Evolutionary conservation across 495 filamentous ascomycete species (phyloP).

Genomic region (Bathelium albidoporum): DNA sequence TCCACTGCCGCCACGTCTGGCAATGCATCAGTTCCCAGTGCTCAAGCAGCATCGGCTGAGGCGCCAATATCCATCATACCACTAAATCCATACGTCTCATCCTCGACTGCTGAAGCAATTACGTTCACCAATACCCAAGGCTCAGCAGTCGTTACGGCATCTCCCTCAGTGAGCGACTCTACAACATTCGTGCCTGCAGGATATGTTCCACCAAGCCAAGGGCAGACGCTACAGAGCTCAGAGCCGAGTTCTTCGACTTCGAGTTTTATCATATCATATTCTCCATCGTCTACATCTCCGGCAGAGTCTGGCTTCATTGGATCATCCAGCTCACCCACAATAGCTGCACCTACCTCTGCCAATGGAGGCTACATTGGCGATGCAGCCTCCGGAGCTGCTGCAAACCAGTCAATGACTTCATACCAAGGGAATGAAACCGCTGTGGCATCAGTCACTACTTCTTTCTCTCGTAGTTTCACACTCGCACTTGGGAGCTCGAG

Average conservation of each 20-base stretch:
- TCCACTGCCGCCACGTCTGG: background rate
- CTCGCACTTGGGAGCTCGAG: background rate
- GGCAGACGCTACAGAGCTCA: background rate
- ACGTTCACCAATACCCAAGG: slow-evolving; percentile 1
- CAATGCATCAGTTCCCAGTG: background rate
- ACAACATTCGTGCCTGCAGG: background rate
- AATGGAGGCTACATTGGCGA: background rate
- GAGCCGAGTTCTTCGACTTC: background rate
- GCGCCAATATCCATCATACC: background rate
- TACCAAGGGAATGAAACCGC: background rate
- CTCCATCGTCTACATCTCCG: background rate
- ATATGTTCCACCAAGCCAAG: background rate
- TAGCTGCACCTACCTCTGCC: background rate
- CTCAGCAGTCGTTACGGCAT: background rate
- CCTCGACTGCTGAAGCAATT: background rate
- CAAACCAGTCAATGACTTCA: background rate
- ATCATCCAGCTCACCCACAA: background rate
- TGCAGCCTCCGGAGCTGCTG: background rate
- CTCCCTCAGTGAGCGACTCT: background rate
- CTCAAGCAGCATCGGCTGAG: background rate
- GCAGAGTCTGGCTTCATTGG: slow-evolving; percentile 1
- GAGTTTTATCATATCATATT: background rate
- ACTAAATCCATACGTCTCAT: background rate
- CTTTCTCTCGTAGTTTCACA: background rate
- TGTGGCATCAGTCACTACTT: background rate